Conservation (phyloP, 23 red algal species). For the Gracilaria gracilis region DNA sequence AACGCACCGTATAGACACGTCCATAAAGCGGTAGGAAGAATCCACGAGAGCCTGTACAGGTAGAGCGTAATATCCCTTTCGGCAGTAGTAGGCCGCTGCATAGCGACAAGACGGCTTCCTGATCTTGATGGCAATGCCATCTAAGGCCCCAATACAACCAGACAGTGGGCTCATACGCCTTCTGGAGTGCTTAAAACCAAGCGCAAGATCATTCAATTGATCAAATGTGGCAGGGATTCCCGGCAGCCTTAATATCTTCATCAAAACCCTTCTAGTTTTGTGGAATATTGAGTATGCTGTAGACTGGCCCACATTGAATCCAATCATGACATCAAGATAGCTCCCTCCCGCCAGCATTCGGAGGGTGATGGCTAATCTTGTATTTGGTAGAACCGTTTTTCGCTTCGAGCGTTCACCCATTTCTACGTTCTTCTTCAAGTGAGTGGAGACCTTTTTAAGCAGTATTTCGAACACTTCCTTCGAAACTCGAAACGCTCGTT, state of each 20-base stretch:
- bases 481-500: too few relatives aligned
- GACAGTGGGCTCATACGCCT: not conserved
- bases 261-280: not conserved
- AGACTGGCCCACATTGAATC: not conserved
- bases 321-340: constrained; percentile 8
- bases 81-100: not conserved
- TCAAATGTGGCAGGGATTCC: not conserved
- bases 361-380: not conserved
- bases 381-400: too few relatives aligned
- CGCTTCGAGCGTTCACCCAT: too few relatives aligned
- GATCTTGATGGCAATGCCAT: constrained; percentile 23
- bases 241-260: not conserved
- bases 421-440: too few relatives aligned
- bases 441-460: too few relatives aligned
- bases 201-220: not conserved
- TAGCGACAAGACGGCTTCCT: constrained; percentile 16
- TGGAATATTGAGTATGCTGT: constrained; percentile 12
- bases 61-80: constrained; percentile 8
- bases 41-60: constrained; percentile 20
- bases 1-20: not conserved
- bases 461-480: too few relatives aligned
- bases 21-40: constrained; percentile 17
- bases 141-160: constrained; percentile 14
- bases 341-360: not conserved
- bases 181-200: not conserved